Base-by-base conservation (phyloP, 2,329 filamentous ascomycete species). In the Alternaria brassicae region DNA sequence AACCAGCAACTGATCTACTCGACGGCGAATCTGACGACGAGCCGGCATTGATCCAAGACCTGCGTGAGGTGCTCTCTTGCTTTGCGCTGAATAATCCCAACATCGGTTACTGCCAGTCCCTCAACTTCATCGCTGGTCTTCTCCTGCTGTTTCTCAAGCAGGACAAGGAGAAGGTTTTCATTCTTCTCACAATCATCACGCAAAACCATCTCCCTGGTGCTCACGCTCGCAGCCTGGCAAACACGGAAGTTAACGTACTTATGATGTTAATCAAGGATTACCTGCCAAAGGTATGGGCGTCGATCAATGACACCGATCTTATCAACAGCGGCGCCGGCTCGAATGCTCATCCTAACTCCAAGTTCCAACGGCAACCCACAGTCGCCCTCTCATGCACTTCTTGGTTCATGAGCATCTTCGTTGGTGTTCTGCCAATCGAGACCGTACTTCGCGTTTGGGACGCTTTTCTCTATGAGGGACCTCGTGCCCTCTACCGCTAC, bases 331-430 rank as follows among this genome's bases (percentile, higher is more conserved):
- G 80, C 34, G 66, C 68, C 32, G 72, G 76, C 21, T 73, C 72
- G 7, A 58, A 74, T 40, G 71, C 73, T 3, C 75, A 77, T 52
- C 71, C 74, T 4, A 70, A 73, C 49, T 73, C 70, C 0, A 77
- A 75, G 40, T 74, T 76, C 42, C 68, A 80, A 50, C 79, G 90
- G 4, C 84, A 97, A 10, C 94, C 94, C 0, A 93, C 94, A 12
- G 94, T 98, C 66, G 95, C 92, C 0, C 85, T 98, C 5, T 96
- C 93, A 68, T 92, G 95, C 78, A 97, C 93, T 9, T 91, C 93
- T 4, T 98, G 94, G 94, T 96, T 98, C 78, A 97, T 98, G 94
- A 96, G 91, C 48, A 91, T 95, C 70, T 97, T 95, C 77, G 95
- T 97, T 61, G 93, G 93, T 53, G 96, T 92, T 0, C 81, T 98